phyloP scores from a whole-genome alignment of 2,329 filamentous ascomycete genomes.

The Colletotrichum phormii region DNA sequence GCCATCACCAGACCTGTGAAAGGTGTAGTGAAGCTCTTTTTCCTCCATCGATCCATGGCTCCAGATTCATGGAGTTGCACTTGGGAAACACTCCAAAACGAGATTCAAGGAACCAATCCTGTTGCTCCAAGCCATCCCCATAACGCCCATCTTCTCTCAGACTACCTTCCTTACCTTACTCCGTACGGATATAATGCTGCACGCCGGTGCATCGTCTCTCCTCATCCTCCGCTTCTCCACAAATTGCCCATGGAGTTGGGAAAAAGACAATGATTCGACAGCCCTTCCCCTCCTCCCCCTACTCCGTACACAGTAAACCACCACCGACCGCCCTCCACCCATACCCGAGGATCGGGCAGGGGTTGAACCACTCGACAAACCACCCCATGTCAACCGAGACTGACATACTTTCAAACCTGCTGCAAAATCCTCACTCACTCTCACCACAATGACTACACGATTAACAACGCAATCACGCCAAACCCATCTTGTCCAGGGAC shows the following conservation, averaged over 20 bases:
- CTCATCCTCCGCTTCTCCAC: slow-evolving; percentile 17
- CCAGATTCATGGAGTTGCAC: neutral
- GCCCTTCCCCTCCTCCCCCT: neutral
- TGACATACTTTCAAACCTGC: neutral
- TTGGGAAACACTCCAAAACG: neutral
- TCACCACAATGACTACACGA: neutral
- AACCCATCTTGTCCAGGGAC: slow-evolving; percentile 7
- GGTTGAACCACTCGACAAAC: neutral
- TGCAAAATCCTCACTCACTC: neutral
- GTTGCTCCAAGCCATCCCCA: slow-evolving; percentile 4
- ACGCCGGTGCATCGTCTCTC: neutral
- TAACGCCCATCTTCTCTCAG: neutral
- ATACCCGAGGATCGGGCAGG: neutral
- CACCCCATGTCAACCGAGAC: slow-evolving; percentile 11
- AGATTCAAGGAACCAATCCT: slow-evolving; percentile 11
- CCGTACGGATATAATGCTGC: neutral
- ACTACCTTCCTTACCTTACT: neutral
- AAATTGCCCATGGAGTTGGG: neutral
- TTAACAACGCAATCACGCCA: slow-evolving; percentile 9
- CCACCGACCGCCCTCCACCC: neutral
- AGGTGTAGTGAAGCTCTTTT: neutral
- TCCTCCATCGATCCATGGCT: neutral
- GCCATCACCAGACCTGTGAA: neutral
- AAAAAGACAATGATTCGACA: neutral
- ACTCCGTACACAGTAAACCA: neutral